Conservation (phyloP, 257 asterid species). For the Knoxia roxburghii region DNA sequence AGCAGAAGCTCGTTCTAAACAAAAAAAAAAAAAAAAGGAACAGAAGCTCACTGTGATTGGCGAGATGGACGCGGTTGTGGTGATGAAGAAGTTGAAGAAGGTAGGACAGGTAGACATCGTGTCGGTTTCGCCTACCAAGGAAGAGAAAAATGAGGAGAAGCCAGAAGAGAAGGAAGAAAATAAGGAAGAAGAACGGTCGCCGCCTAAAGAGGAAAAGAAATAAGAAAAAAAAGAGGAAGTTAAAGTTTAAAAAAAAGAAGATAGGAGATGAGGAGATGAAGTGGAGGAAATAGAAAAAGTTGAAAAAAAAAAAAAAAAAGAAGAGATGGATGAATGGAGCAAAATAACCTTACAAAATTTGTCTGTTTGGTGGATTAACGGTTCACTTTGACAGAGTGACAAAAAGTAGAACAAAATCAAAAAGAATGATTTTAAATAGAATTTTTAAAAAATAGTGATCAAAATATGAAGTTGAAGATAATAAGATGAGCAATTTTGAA, state of each 20-base stretch:
- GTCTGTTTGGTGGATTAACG: too few species aligned
- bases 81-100: conserved; percentile 57
- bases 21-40: conserved; percentile 61
- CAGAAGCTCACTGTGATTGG: conserved; percentile 68
- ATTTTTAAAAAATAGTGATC: too few species aligned
- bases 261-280: too few species aligned
- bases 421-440: too few species aligned
- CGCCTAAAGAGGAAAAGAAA: conserved; percentile 4
- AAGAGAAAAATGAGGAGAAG: conserved; percentile 44
- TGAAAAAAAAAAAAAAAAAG: too few species aligned
- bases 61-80: conserved; percentile 66
- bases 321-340: too few species aligned
- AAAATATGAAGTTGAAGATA: too few species aligned
- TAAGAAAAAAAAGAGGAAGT: conserved; percentile 4
- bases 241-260: conserved; percentile 1
- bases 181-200: conserved; percentile 19
- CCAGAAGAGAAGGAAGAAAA: conserved; percentile 31
- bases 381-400: too few species aligned
- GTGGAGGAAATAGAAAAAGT: too few species aligned
- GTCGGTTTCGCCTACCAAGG: conserved; percentile 71
- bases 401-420: too few species aligned
- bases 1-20: conserved; percentile 63
- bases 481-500: too few species aligned
- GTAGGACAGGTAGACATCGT: conserved; percentile 62
- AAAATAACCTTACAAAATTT: too few species aligned